These are phyloP conservation scores for Acephala macrosclerotiorum DNA, from an alignment of 2,329 filamentous ascomycete species.

Conservation along the genomic window DNA sequence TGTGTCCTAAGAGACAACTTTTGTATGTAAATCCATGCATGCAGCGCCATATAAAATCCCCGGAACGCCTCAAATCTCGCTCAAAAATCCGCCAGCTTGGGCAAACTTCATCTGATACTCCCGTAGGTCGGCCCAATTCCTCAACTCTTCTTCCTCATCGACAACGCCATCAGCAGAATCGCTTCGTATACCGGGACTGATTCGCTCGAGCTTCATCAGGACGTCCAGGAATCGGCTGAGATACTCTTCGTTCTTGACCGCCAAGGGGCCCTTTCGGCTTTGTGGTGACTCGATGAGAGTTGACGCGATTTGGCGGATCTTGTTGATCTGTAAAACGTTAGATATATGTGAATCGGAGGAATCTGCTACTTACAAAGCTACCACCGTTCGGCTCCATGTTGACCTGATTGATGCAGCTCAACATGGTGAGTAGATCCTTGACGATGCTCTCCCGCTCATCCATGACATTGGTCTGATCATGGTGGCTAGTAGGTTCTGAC, in stretches of 20 bases:
- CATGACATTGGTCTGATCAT: constrained; percentile 62
- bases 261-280: constrained; percentile 57
- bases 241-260: constrained; percentile 71
- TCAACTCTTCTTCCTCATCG: constrained; percentile 78
- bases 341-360: background rate
- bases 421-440: constrained; percentile 76
- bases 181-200: constrained; percentile 51
- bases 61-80: constrained; percentile 13
- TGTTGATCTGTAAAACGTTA: constrained; percentile 63
- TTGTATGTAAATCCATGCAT: background rate
- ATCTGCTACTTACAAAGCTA: constrained; percentile 61
- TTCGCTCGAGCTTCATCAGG: constrained; percentile 71
- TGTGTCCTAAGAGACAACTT: background rate
- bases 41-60: background rate
- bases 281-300: constrained; percentile 74
- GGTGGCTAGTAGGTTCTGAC: constrained; percentile 49
- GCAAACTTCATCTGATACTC: constrained; percentile 80
- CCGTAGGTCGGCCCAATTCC: constrained; percentile 79
- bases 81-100: constrained; percentile 64
- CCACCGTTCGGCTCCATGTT: constrained; percentile 80
- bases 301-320: constrained; percentile 84
- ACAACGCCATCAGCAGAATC: constrained; percentile 51
- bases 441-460: constrained; percentile 84
- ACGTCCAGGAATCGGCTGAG: constrained; percentile 77
- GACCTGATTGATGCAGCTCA: constrained; percentile 80